phyloP scores from a whole-genome alignment of 768 basidiomycete species.

The Ramaria sp. region DNA sequence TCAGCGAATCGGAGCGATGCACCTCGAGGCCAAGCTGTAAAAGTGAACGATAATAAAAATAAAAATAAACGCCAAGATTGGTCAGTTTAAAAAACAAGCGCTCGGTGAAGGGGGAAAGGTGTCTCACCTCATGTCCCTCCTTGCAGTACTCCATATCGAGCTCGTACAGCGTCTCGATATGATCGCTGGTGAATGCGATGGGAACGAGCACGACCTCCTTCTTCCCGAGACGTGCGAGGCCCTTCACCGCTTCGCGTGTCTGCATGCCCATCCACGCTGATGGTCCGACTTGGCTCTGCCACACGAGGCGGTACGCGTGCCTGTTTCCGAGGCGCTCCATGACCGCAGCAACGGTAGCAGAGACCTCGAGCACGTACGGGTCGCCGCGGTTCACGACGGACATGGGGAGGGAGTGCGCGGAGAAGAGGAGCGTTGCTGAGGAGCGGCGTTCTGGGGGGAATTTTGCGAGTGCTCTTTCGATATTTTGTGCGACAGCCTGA shows the following conservation, averaged over 20 bases:
- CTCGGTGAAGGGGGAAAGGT: neutral
- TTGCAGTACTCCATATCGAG: conserved; percentile 87
- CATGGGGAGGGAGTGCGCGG: conserved; percentile 96
- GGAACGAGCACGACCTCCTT: conserved; percentile 80
- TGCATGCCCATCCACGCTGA: conserved; percentile 98
- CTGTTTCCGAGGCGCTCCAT: conserved; percentile 76
- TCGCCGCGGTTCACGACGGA: conserved; percentile 98
- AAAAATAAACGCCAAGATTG: too few species aligned
- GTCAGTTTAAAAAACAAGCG: too few species aligned
- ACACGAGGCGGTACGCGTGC: conserved; percentile 87
- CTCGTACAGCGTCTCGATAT: conserved; percentile 97
- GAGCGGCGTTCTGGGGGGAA: conserved; percentile 63
- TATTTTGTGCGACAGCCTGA: conserved; percentile 84
- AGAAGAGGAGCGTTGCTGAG: conserved; percentile 81
- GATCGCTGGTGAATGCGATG: conserved; percentile 97
- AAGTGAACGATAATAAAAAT: conserved; percentile 7
- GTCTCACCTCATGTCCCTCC: conserved; percentile 78
- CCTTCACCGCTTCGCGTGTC: conserved; percentile 85
- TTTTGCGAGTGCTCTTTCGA: conserved; percentile 69
- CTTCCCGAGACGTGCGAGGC: conserved; percentile 62
- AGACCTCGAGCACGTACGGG: conserved; percentile 92
- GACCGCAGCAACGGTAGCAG: conserved; percentile 85
- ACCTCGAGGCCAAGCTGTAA: conserved; percentile 82
- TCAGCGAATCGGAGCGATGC: conserved; percentile 80
- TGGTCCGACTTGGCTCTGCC: conserved; percentile 98